Evolutionary conservation across 345 rosid genomes (phyloP).

Genomic region (Linum lewisii): DNA sequence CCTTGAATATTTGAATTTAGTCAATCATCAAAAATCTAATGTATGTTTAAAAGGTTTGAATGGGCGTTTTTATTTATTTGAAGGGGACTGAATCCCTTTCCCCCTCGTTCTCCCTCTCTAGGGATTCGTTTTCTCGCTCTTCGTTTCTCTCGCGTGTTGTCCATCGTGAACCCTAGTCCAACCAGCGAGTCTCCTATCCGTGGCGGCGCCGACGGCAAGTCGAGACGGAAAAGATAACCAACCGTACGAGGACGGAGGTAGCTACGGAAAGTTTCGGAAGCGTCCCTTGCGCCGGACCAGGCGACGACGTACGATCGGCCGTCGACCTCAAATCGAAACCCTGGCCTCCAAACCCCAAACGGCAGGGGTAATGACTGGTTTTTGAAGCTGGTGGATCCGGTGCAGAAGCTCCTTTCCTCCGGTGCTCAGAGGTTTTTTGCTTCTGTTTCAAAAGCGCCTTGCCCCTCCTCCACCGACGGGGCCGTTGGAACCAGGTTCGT

Average conservation of each 20-base stretch:
- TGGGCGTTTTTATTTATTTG: no score
- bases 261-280: slow-evolving; percentile 7
- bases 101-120: not conserved
- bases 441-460: slow-evolving; percentile 70
- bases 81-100: no score
- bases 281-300: not conserved
- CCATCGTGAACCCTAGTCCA: not conserved
- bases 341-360: slow-evolving; percentile 2
- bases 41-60: no score
- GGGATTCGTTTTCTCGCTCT: not conserved
- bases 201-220: slow-evolving; percentile 5
- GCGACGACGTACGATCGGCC: slow-evolving; percentile 9
- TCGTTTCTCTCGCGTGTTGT: not conserved
- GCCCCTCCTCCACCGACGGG: slow-evolving; percentile 23
- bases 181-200: not conserved
- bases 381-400: slow-evolving; percentile 85
- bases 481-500: slow-evolving; percentile 35
- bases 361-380: slow-evolving; percentile 48
- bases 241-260: not conserved
- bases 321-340: not conserved
- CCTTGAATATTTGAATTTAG: no score
- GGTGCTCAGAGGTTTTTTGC: slow-evolving; percentile 68
- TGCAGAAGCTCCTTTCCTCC: slow-evolving; percentile 59
- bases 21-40: no score
- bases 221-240: not conserved